Conservation (phyloP, 768 basidiomycete genomes). For the Cystobasidiopsis lactophilus region DNA sequence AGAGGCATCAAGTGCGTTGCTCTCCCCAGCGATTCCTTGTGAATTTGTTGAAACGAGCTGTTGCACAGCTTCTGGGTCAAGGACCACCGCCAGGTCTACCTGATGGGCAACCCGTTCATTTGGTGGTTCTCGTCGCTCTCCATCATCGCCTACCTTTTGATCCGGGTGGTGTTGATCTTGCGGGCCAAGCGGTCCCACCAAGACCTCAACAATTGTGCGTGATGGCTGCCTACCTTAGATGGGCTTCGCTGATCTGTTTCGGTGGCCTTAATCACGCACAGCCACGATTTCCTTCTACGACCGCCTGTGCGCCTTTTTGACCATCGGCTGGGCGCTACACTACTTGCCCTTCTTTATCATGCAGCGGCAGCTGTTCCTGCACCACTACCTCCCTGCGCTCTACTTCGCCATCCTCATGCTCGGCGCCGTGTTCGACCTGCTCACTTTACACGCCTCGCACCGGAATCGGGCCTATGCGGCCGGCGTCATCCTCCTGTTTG, state of each 20-base stretch:
- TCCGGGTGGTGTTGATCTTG: constrained; percentile 60
- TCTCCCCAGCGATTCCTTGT: not conserved
- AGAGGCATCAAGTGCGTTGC: constrained; percentile 69
- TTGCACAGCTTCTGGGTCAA: constrained; percentile 92
- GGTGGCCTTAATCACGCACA: constrained; percentile 23
- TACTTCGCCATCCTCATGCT: constrained; percentile 69
- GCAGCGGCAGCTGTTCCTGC: constrained; percentile 87
- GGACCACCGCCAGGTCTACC: constrained; percentile 82
- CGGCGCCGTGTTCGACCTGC: constrained; percentile 59
- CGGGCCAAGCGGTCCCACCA: constrained; percentile 73
- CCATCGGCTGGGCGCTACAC: constrained; percentile 76
- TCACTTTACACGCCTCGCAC: constrained; percentile 56
- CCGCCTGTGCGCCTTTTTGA: constrained; percentile 66
- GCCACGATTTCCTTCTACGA: constrained; percentile 85
- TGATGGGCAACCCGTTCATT: constrained; percentile 78
- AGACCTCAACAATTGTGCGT: constrained; percentile 77
- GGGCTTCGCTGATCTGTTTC: too few relatives aligned
- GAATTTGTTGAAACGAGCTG: constrained; percentile 5
- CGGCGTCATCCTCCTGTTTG: constrained; percentile 40
- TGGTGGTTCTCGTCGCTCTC: constrained; percentile 71
- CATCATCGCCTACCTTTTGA: constrained; percentile 41
- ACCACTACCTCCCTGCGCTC: constrained; percentile 95
- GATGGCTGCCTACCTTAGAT: not conserved
- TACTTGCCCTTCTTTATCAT: constrained; percentile 96
- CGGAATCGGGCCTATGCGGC: constrained; percentile 55